These are phyloP conservation scores for Lignosus rhinocerotis DNA, from an alignment of 1,284 basidiomycete genomes.

Conservation along the genomic window DNA sequence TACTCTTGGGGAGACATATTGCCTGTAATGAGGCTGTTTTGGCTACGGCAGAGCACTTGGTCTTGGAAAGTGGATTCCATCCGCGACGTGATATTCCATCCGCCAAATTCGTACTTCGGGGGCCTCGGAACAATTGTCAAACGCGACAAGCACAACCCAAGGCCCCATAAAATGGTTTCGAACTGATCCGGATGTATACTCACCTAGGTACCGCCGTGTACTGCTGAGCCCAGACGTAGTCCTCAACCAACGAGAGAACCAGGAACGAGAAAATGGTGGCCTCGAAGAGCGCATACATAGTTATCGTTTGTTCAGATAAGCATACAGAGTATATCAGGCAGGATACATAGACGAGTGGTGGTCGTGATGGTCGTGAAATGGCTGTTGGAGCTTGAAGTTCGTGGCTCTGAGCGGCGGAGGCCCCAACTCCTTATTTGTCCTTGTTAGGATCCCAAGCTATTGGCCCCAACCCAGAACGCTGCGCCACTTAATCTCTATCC, in stretches of 20 bases:
- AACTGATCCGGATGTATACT: background rate
- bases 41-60: background rate
- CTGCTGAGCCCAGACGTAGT: conserved; percentile 18
- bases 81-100: background rate
- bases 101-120: background rate
- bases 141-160: background rate
- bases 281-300: conserved; percentile 18
- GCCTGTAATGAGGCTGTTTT: no score
- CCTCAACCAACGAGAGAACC: conserved; percentile 19
- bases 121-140: background rate
- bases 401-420: conserved; percentile 5
- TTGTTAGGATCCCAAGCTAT: conserved; percentile 30
- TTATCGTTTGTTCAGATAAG: background rate
- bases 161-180: background rate
- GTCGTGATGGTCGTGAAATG: conserved; percentile 25
- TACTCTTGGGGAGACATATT: background rate
- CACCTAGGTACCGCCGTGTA: conserved; percentile 32
- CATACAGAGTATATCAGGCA: conserved; percentile 16
- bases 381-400: conserved; percentile 8
- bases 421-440: conserved; percentile 24
- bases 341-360: conserved; percentile 20
- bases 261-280: conserved; percentile 14
- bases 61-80: background rate
- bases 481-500: background rate
- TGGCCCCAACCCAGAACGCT: conserved; percentile 15